phyloP scores from a whole-genome alignment of 495 filamentous ascomycete species.

The Tuber magnatum region DNA sequence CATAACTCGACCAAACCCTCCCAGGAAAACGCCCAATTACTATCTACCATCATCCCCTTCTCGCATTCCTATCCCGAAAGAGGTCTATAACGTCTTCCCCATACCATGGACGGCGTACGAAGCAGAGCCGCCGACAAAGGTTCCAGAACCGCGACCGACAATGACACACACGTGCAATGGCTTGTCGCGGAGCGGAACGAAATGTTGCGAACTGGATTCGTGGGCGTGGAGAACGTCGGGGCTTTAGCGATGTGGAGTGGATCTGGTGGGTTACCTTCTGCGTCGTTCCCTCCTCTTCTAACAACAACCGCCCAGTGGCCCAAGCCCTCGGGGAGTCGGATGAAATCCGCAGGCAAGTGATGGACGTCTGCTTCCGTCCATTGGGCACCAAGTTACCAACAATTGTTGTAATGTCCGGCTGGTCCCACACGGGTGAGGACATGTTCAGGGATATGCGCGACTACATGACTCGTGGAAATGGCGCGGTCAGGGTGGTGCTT shows the following conservation, averaged over 20 bases:
- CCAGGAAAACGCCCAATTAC: not conserved
- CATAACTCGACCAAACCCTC: not conserved
- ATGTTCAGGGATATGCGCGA: not conserved
- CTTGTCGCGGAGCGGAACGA: not conserved
- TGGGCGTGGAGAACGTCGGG: not conserved
- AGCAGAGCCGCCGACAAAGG: not conserved
- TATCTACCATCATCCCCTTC: not conserved
- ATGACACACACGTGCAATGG: constrained; percentile 2
- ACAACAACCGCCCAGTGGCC: not conserved
- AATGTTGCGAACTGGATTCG: not conserved
- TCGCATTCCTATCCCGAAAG: not conserved
- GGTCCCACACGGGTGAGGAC: not conserved
- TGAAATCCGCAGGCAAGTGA: not conserved
- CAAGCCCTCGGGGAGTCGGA: not conserved
- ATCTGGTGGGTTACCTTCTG: not conserved
- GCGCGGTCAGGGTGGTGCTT: not conserved
- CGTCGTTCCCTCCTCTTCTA: not conserved
- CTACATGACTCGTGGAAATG: not conserved
- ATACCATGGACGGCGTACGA: not conserved
- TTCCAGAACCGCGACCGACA: not conserved
- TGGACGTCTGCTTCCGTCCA: not conserved
- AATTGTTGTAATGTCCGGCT: not conserved
- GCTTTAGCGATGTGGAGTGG: not conserved
- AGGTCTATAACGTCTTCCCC: not conserved
- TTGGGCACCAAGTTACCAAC: not conserved